Percentiles rank a stretch among this genome's conserved stretches.
phyloP scores from a whole-genome alignment of 768 basidiomycete species.

The Mycena capillaripes region DNA sequence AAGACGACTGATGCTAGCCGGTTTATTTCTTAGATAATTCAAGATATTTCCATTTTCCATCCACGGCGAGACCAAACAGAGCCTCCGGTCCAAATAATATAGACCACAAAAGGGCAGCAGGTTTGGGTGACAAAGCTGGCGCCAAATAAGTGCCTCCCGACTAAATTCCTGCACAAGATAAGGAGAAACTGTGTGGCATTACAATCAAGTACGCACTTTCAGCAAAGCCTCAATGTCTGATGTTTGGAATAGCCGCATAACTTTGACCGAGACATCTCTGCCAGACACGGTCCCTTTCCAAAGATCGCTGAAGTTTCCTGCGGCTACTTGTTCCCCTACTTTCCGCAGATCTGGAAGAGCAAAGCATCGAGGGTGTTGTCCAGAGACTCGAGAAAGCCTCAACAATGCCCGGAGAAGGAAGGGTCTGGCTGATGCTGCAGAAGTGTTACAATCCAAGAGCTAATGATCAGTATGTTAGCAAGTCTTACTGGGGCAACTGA shows the following conservation, averaged over 20 bases:
- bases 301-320: constrained; percentile 26
- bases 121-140: constrained; percentile 37
- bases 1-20: neutral
- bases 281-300: constrained; percentile 26
- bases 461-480: neutral
- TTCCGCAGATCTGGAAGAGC: constrained; percentile 1
- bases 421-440: neutral
- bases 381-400: constrained; percentile 12
- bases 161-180: constrained; percentile 1
- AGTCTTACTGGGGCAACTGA: no score
- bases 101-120: constrained; percentile 39
- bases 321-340: constrained; percentile 19
- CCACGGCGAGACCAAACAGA: constrained; percentile 45
- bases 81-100: constrained; percentile 25
- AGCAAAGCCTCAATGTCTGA: constrained; percentile 8
- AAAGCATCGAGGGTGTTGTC: constrained; percentile 22
- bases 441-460: constrained; percentile 5
- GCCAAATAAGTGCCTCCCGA: constrained; percentile 37
- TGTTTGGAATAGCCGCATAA: constrained; percentile 12
- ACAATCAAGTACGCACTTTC: neutral
- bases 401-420: constrained; percentile 5
- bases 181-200: neutral
- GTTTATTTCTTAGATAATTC: constrained; percentile 24
- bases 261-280: constrained; percentile 25
- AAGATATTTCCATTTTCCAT: constrained; percentile 46